phyloP scores from a whole-genome alignment of 257 asterid species.

The Gentiana straminea region DNA sequence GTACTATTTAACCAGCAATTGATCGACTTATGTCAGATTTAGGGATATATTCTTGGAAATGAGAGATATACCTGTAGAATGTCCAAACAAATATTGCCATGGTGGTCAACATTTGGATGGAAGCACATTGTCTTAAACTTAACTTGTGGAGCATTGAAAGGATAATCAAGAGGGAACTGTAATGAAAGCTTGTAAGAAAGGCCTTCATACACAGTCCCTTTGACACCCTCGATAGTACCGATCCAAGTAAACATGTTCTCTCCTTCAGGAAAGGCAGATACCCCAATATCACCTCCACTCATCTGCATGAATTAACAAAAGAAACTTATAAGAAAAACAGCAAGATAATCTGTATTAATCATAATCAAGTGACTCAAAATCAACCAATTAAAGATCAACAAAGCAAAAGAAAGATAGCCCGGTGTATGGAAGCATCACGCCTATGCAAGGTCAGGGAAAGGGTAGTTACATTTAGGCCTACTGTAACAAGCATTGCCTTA shows the following conservation, averaged over 20 bases:
- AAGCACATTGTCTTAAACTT: constrained; percentile 64
- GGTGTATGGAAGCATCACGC: too few relatives aligned
- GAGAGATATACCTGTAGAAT: constrained; percentile 47
- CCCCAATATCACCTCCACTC: constrained; percentile 57
- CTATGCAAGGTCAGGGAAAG: too few relatives aligned
- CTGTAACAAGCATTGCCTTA: too few relatives aligned
- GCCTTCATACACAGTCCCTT: constrained; percentile 56
- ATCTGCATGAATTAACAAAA: constrained; percentile 17
- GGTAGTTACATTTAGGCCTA: too few relatives aligned
- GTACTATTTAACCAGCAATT: too few relatives aligned
- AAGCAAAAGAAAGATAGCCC: too few relatives aligned
- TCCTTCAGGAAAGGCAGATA: constrained; percentile 68
- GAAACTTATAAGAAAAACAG: too few relatives aligned
- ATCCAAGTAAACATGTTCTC: constrained; percentile 62
- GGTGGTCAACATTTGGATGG: constrained; percentile 69
- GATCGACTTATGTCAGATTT: background rate
- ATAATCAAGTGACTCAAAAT: too few relatives aligned
- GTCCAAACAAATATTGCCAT: constrained; percentile 63
- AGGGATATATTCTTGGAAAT: background rate
- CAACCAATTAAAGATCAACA: too few relatives aligned
- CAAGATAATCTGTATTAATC: too few relatives aligned
- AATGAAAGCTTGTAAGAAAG: constrained; percentile 47
- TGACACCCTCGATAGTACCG: constrained; percentile 59
- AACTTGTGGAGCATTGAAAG: constrained; percentile 76
- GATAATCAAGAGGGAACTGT: constrained; percentile 61